phyloP scores from a whole-genome alignment of 2,329 filamentous ascomycete species.

The Trichoderma arundinaceum region DNA sequence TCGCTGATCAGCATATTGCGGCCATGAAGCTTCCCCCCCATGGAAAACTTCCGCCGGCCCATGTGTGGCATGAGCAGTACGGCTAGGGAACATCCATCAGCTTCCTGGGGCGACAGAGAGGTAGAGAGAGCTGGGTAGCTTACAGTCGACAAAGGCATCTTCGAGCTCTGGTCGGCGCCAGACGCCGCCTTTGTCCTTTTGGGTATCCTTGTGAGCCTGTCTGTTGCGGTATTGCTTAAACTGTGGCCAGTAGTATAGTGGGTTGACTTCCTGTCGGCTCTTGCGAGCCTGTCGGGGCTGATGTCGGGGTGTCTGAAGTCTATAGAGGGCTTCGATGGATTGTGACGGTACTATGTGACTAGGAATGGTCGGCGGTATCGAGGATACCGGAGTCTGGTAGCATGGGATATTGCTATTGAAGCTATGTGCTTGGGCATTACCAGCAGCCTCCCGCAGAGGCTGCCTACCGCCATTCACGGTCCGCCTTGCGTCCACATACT shows the following conservation, averaged over 20 bases:
- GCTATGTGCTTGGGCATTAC: constrained; percentile 56
- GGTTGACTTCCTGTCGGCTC: constrained; percentile 55
- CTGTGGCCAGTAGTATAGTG: constrained; percentile 65
- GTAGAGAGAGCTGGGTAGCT: constrained; percentile 36
- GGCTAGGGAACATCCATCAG: constrained; percentile 51
- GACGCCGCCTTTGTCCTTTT: constrained; percentile 65
- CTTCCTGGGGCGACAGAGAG: neutral
- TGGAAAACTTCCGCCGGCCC: constrained; percentile 69
- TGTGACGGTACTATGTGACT: constrained; percentile 59
- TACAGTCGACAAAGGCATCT: constrained; percentile 71
- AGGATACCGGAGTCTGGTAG: constrained; percentile 51
- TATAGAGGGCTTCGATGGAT: constrained; percentile 51
- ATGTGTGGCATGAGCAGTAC: constrained; percentile 69
- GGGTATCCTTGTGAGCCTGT: constrained; percentile 66
- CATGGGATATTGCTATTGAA: constrained; percentile 52
- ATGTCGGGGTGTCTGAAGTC: constrained; percentile 46
- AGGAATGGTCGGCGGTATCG: constrained; percentile 55
- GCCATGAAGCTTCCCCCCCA: constrained; percentile 66
- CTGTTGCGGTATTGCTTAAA: constrained; percentile 70
- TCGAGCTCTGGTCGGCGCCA: constrained; percentile 61
- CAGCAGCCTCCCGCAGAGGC: constrained; percentile 59
- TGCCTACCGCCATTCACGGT: constrained; percentile 47
- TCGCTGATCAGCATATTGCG: constrained; percentile 74
- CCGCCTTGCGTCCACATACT: constrained; percentile 55
- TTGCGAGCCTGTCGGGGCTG: constrained; percentile 45